A percentile compares a stretch with the other conserved stretches of the same genome.
phyloP scores from a whole-genome alignment of 768 basidiomycete species.

The Pulveroboletus sp. region DNA sequence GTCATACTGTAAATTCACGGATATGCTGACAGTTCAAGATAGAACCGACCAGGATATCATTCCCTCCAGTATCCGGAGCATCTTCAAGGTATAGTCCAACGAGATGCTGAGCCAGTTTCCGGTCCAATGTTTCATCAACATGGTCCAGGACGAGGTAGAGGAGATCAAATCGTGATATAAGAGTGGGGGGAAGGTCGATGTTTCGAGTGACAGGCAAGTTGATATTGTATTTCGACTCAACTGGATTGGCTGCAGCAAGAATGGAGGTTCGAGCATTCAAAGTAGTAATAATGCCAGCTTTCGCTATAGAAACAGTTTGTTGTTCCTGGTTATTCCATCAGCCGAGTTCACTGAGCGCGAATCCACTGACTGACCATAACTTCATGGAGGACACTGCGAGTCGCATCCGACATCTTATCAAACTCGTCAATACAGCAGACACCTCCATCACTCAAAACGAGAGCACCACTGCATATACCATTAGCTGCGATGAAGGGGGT shows the following conservation, averaged over 20 bases:
- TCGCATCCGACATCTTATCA: constrained; percentile 98
- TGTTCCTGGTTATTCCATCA: constrained; percentile 66
- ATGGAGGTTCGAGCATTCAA: constrained; percentile 98
- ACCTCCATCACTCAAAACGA: constrained; percentile 92
- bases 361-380: constrained; percentile 68
- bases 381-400: constrained; percentile 97
- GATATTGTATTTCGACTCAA: constrained; percentile 92
- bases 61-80: constrained; percentile 48
- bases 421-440: constrained; percentile 99
- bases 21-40: background rate
- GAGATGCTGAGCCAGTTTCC: constrained; percentile 85
- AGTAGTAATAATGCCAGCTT: constrained; percentile 98
- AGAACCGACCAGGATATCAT: constrained; percentile 70
- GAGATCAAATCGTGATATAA: constrained; percentile 96
- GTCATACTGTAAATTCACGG: constrained; percentile 4
- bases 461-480: constrained; percentile 62
- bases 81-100: constrained; percentile 95
- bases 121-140: constrained; percentile 84
- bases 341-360: background rate
- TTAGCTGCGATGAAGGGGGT: background rate
- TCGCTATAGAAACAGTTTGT: constrained; percentile 99
- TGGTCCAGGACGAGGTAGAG: constrained; percentile 94
- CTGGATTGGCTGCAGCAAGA: constrained; percentile 95
- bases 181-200: constrained; percentile 94
- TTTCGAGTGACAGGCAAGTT: constrained; percentile 90